phyloP scores from a whole-genome alignment of 192 early-diverging fungal genomes.

The Podila horticola region DNA sequence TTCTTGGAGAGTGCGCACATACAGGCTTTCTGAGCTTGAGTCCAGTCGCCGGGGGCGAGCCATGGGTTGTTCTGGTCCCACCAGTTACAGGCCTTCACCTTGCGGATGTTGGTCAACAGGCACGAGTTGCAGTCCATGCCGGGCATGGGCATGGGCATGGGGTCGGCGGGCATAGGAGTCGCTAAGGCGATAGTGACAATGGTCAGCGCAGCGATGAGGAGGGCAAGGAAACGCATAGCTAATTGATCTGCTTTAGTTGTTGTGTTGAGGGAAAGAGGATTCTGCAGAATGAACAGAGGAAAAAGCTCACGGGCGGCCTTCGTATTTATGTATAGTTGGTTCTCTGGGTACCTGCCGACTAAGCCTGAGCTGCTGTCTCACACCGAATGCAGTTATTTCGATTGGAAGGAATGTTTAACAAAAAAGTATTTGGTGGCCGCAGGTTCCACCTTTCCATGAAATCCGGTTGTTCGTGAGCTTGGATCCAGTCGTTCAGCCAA shows the following conservation, averaged over 20 bases:
- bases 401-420: no score
- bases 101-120: background rate
- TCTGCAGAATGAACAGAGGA: background rate
- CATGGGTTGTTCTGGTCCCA: background rate
- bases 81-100: background rate
- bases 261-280: background rate
- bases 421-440: no score
- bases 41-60: background rate
- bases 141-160: background rate
- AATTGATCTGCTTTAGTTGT: background rate
- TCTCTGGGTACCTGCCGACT: no score
- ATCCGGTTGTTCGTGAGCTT: no score
- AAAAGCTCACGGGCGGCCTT: no score
- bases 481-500: no score
- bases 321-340: no score
- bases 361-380: no score
- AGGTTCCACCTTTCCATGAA: no score
- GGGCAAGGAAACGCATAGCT: slow-evolving; percentile 23
- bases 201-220: slow-evolving; percentile 10
- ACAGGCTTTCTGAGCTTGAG: background rate
- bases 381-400: no score
- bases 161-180: background rate
- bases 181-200: background rate
- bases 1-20: background rate
- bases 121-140: background rate